These are phyloP conservation scores for Sugiyamaella valdiviana DNA, from an alignment of 805 yeast genomes.

Conservation along the genomic window DNA sequence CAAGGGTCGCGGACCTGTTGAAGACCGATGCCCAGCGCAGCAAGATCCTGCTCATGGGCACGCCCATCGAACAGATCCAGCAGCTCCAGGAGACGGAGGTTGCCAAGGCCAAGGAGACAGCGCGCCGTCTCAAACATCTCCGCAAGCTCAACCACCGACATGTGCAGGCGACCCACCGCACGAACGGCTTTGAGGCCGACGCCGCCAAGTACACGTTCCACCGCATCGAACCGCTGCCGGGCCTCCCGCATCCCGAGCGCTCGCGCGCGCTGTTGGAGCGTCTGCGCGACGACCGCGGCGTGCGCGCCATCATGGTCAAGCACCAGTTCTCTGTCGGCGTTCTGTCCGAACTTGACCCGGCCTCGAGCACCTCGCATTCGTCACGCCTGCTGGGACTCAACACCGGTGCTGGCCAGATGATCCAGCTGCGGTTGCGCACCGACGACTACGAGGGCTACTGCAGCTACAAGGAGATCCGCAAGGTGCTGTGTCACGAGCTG, in stretches of 20 bases:
- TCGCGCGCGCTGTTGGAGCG: constrained; percentile 28
- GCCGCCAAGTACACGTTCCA: constrained; percentile 29
- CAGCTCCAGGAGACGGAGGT: constrained; percentile 22
- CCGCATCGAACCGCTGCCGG: constrained; percentile 27
- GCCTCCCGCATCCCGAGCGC: constrained; percentile 28
- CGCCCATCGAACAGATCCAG: constrained; percentile 23
- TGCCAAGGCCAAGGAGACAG: constrained; percentile 18
- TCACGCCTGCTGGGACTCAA: constrained; percentile 31
- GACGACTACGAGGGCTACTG: constrained; percentile 36
- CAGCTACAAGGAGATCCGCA: constrained; percentile 29
- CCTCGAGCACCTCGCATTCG: constrained; percentile 29
- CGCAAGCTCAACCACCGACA: constrained; percentile 3
- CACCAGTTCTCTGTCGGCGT: constrained; percentile 33
- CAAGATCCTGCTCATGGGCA: constrained; percentile 30
- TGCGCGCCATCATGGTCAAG: constrained; percentile 32
- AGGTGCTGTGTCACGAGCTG: constrained; percentile 35
- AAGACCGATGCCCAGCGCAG: constrained; percentile 13
- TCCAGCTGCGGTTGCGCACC: constrained; percentile 34
- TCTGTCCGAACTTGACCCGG: constrained; percentile 36
- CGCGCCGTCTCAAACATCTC: constrained; percentile 14
- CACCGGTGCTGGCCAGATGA: constrained; percentile 31
- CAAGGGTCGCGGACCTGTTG: constrained; percentile 13
- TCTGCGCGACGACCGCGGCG: constrained; percentile 32
- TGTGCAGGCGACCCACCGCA: constrained; percentile 6
- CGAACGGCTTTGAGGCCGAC: background rate